Base-by-base conservation (phyloP, 345 rosid species). In the Salix koriyanagi region DNA sequence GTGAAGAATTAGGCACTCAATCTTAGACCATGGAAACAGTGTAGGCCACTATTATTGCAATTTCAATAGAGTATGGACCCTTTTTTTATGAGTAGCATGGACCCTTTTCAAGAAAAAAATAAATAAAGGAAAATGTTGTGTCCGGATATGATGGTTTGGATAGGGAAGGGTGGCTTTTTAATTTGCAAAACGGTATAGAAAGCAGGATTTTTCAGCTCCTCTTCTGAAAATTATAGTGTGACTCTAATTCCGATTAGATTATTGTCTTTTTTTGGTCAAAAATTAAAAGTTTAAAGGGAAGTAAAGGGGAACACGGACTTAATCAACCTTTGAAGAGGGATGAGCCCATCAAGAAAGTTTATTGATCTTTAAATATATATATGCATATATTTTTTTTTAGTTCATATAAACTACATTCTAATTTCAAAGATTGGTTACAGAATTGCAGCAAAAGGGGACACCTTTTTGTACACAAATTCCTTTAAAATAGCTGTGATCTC, bases 211-310 rank as follows among this genome's bases (percentile, higher is more conserved):
- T 10, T n/a, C 13, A 58, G 64, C 28, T 23, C 28, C 26, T 58
- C 28, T 23, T 23, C 25, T 61, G 13, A 23, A 60, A 52, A 8
- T 12, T 32, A 4, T 69, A 30, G 16, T 62, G 66, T 13, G 68
- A 48, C 46, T 76, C 67, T 61, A n/a, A 26, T 60, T 70, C 28
- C 67, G 18, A 21, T 32, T 71, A 19, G 7, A 58, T 19, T 37
- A 15, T 56, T 28, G 32, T 61, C 64, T 44, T 32, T 62, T 36
- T 28, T 71, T 32, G 81, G 81, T 77, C 76, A 77, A 81, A 81
- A 68, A 8, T 68, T 16, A 42, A 36, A 68, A 67, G 71, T 9
- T 34, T 1, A 10, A 68, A 60, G 70, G 74, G n/a, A 58, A 76
- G 69, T 36, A 36, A 36, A 75, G 71, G 48, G 46, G 28, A 66